These are phyloP conservation scores for Capronia epimyces DNA, from an alignment of 2,329 filamentous ascomycete species.

Conservation along the genomic window DNA sequence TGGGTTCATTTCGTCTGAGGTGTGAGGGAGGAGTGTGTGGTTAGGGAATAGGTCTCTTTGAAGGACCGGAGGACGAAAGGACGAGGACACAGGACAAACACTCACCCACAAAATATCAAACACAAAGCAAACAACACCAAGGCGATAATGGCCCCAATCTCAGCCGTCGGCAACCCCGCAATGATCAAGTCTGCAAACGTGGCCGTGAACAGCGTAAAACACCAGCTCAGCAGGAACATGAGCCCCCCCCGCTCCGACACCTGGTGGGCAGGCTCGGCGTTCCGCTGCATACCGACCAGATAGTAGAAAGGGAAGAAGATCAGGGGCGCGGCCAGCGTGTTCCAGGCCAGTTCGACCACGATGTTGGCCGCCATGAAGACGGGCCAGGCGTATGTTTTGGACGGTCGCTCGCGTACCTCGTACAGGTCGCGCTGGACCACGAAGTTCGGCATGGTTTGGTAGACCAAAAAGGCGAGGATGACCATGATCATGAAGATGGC, in stretches of 20 bases:
- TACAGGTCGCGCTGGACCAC: constrained; percentile 65
- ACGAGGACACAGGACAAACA: too few relatives aligned
- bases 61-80: too few relatives aligned
- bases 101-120: constrained; percentile 69
- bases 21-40: too few relatives aligned
- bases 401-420: constrained; percentile 63
- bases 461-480: constrained; percentile 46
- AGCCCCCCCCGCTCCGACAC: too few relatives aligned
- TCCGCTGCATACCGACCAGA: too few relatives aligned
- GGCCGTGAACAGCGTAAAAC: constrained; percentile 68
- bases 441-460: constrained; percentile 55
- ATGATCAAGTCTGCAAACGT: constrained; percentile 74
- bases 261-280: too few relatives aligned
- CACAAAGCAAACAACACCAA: constrained; percentile 68
- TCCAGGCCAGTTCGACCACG: constrained; percentile 64
- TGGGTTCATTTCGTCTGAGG: too few relatives aligned
- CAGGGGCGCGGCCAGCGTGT: constrained; percentile 57
- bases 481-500: constrained; percentile 65
- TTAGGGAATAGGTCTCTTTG: too few relatives aligned
- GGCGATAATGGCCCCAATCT: constrained; percentile 69
- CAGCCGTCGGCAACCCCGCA: constrained; percentile 62
- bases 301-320: too few relatives aligned
- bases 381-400: constrained; percentile 67
- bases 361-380: constrained; percentile 66
- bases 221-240: constrained; percentile 58